Conservation (phyloP, 208 protist genomes). For the Trypanosomatidae sp. region DNA sequence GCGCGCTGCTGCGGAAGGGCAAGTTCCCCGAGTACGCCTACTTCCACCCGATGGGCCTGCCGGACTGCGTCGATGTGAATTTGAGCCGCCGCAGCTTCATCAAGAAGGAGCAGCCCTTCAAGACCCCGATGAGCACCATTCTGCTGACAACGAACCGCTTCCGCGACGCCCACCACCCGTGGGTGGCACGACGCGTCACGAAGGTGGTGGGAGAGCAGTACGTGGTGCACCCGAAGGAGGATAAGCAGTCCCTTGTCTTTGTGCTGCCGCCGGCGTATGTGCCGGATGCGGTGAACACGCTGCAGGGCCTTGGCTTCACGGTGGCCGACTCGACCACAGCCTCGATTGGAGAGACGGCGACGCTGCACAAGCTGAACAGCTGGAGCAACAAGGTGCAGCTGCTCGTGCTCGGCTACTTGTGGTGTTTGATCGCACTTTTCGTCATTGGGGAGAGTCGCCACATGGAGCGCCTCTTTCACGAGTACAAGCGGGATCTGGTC, state of each 20-base stretch:
- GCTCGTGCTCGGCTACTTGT: constrained; percentile 69
- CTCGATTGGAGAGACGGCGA: constrained; percentile 46
- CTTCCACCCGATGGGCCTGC: constrained; percentile 84
- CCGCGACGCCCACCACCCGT: constrained; percentile 64
- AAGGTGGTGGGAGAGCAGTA: constrained; percentile 80
- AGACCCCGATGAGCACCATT: constrained; percentile 60
- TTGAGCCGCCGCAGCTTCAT: constrained; percentile 76
- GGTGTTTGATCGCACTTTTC: constrained; percentile 78
- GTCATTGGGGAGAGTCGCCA: constrained; percentile 64
- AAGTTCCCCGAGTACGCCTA: constrained; percentile 76
- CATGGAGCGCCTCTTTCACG: constrained; percentile 56
- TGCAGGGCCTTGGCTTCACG: constrained; percentile 72
- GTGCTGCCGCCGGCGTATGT: constrained; percentile 70
- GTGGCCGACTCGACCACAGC: constrained; percentile 61
- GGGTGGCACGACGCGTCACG: constrained; percentile 53
- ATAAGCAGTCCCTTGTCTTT: constrained; percentile 79
- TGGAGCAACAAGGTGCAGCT: constrained; percentile 71
- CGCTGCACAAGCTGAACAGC: constrained; percentile 47
- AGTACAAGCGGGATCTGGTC: constrained; percentile 80
- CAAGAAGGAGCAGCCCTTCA: constrained; percentile 77
- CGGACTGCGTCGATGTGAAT: constrained; percentile 79
- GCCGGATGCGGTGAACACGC: constrained; percentile 60
- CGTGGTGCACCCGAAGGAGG: constrained; percentile 71
- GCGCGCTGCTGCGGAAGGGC: constrained; percentile 50
- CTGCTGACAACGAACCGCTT: constrained; percentile 66